Conservation (phyloP, 352 stramenopile genomes). For the Ochromonadaceae sp. region DNA sequence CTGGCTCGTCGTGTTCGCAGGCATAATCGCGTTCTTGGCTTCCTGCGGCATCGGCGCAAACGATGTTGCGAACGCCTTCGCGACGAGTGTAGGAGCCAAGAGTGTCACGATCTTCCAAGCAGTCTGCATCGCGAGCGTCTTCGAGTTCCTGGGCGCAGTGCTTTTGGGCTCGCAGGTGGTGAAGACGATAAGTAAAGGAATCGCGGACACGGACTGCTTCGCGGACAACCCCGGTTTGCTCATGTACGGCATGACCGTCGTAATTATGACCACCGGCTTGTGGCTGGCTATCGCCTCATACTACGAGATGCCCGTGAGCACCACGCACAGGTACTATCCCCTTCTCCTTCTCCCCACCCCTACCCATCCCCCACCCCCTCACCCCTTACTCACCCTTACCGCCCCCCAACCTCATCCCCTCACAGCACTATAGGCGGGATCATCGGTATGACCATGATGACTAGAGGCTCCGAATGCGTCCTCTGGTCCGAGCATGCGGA, state of each 20-base stretch:
- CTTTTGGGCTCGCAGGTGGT: conserved; percentile 55
- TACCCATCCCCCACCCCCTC: too few species aligned
- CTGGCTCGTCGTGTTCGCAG: conserved; percentile 34
- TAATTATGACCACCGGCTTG: conserved; percentile 34
- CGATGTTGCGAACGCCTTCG: conserved; percentile 66
- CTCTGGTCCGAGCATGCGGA: conserved; percentile 30
- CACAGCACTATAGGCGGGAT: conserved; percentile 43
- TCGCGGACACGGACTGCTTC: conserved; percentile 41
- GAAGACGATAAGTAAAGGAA: conserved; percentile 47
- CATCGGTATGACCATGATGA: conserved; percentile 42
- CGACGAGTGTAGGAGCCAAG: conserved; percentile 50
- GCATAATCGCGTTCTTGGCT: conserved; percentile 36
- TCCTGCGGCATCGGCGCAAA: conserved; percentile 49
- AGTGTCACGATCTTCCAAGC: conserved; percentile 50
- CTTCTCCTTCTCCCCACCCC: too few species aligned
- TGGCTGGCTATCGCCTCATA: conserved; percentile 42
- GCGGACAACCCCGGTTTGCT: conserved; percentile 44
- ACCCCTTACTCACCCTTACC: too few species aligned
- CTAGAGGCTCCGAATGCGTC: conserved; percentile 35
- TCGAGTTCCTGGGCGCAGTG: conserved; percentile 56
- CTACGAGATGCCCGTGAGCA: conserved; percentile 41
- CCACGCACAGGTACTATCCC: too few species aligned
- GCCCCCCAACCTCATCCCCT: too few species aligned
- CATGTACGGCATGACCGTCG: conserved; percentile 48
- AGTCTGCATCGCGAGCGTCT: conserved; percentile 48